phyloP scores from a whole-genome alignment of 1,139 yeast genomes.

The Martiniozyma asiatica region DNA sequence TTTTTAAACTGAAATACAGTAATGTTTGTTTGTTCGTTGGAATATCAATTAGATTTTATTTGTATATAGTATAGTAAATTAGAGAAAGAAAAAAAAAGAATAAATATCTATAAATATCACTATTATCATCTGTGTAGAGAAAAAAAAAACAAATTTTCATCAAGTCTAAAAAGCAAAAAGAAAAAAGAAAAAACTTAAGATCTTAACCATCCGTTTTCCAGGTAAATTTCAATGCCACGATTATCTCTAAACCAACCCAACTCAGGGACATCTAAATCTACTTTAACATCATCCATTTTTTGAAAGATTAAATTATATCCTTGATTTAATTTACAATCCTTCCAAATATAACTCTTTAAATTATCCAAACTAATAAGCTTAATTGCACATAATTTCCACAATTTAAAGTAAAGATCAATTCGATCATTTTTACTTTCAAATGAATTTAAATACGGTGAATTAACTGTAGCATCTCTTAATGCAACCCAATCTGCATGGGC shows the following conservation, averaged over 20 bases:
- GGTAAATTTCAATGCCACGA: constrained; percentile 19
- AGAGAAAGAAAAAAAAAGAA: too few species aligned
- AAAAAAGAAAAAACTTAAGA: too few species aligned
- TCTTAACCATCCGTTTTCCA: constrained; percentile 13
- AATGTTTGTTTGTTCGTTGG: too few species aligned
- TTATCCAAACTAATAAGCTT: constrained; percentile 36
- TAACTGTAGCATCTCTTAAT: constrained; percentile 63
- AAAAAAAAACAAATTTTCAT: too few species aligned
- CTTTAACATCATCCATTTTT: constrained; percentile 25
- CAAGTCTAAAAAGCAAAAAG: too few species aligned
- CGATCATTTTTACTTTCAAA: constrained; percentile 27
- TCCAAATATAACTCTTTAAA: constrained; percentile 28
- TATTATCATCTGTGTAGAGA: too few species aligned
- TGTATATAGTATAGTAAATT: too few species aligned
- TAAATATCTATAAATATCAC: too few species aligned
- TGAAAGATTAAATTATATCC: constrained; percentile 27
- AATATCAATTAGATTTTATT: too few species aligned
- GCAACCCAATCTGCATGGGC: constrained; percentile 89
- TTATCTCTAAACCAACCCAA: constrained; percentile 19
- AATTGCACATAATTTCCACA: constrained; percentile 40
- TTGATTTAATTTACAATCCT: constrained; percentile 29
- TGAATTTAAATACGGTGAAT: constrained; percentile 26
- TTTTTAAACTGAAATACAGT: constrained; percentile 3
- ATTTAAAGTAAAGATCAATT: constrained; percentile 43
- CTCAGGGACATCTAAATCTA: constrained; percentile 28